phyloP scores from a whole-genome alignment of 2,329 filamentous ascomycete species.

The Fusarium abutilonis region DNA sequence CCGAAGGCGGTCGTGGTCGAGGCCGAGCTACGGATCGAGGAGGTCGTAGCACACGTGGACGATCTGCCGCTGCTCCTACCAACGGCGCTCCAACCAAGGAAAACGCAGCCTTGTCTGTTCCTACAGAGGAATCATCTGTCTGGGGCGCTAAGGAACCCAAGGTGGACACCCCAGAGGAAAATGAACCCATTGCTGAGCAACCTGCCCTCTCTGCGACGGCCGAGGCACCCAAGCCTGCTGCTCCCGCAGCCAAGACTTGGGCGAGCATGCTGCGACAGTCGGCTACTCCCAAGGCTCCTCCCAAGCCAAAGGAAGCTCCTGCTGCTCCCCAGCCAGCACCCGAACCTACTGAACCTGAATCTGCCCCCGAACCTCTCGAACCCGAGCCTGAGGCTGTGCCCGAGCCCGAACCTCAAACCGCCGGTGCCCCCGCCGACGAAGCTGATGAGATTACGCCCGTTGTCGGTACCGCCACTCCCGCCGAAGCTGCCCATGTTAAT shows the following conservation, averaged over 20 bases:
- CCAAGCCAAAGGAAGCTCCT: constrained; percentile 63
- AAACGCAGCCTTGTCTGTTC: constrained; percentile 66
- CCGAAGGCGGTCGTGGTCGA: constrained; percentile 70
- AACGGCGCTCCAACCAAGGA: constrained; percentile 71
- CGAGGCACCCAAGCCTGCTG: constrained; percentile 53
- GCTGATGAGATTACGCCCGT: constrained; percentile 46
- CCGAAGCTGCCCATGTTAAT: constrained; percentile 28
- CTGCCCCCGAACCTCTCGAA: constrained; percentile 48
- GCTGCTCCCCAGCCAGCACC: constrained; percentile 55
- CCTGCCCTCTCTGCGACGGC: constrained; percentile 47
- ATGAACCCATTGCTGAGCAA: constrained; percentile 48
- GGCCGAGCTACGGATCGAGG: constrained; percentile 71
- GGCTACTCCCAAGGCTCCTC: constrained; percentile 65
- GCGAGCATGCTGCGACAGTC: constrained; percentile 77
- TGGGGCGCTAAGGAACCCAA: constrained; percentile 57
- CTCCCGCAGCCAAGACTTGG: constrained; percentile 69
- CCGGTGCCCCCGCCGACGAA: constrained; percentile 45
- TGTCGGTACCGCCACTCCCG: constrained; percentile 46
- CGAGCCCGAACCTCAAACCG: constrained; percentile 48
- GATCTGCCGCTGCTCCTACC: constrained; percentile 64
- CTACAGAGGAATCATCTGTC: constrained; percentile 72
- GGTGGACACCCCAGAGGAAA: constrained; percentile 49
- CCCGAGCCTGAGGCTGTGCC: constrained; percentile 50
- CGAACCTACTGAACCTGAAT: constrained; percentile 51
- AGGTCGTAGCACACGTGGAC: constrained; percentile 70